phyloP scores from a whole-genome alignment of 495 filamentous ascomycete species.

The Penicillium maclennaniae region DNA sequence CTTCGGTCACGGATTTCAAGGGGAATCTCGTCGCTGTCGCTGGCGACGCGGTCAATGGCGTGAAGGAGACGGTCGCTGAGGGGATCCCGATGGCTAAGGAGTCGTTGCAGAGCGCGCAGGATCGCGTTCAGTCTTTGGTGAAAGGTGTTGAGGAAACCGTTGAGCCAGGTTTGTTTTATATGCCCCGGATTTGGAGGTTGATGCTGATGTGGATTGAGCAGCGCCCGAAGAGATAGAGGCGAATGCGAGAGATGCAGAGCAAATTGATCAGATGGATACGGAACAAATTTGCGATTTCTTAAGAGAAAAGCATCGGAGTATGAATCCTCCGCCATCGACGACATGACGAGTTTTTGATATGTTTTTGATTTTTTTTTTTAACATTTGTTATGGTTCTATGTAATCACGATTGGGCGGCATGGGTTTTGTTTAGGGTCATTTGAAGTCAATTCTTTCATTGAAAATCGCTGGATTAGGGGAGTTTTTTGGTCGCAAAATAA shows the following conservation, averaged over 20 bases:
- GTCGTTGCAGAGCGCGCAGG: slow-evolving; percentile 4
- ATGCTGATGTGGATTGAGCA: neutral
- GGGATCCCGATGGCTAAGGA: slow-evolving; percentile 3
- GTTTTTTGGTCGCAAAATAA: neutral
- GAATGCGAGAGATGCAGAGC: slow-evolving; percentile 13
- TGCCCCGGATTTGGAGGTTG: neutral
- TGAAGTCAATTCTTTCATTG: neutral
- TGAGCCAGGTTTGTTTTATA: neutral
- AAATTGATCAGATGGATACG: slow-evolving; percentile 28
- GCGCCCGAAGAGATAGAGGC: neutral
- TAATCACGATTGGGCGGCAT: neutral
- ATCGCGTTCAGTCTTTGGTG: neutral
- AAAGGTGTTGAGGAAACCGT: neutral
- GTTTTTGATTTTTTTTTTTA: too few relatives aligned
- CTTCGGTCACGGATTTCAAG: slow-evolving; percentile 5
- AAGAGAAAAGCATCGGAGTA: slow-evolving; percentile 28
- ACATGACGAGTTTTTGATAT: neutral
- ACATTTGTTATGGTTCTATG: neutral
- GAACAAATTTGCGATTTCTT: slow-evolving; percentile 34
- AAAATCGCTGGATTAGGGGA: neutral
- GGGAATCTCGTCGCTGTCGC: slow-evolving; percentile 2
- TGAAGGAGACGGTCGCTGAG: slow-evolving; percentile 10
- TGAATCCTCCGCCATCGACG: slow-evolving; percentile 3
- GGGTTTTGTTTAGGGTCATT: neutral
- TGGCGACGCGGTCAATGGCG: neutral